Evolutionary conservation across 305 asterid species (phyloP), one percentile per base, ranked within the genome.

Genomic region (Fraxinus platypoda): DNA sequence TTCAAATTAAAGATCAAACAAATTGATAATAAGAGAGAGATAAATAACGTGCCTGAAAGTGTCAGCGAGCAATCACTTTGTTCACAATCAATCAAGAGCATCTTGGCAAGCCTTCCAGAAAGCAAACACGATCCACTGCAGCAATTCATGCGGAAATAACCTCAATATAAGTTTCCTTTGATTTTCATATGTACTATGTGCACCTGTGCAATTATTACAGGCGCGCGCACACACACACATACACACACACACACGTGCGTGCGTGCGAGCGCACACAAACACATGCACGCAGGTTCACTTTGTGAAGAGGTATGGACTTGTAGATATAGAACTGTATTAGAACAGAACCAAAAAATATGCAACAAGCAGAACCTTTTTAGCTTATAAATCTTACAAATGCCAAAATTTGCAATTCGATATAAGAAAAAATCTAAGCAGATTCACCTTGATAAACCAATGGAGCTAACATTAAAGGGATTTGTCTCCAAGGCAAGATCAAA

Each of bases 51-150:
- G 89, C 99, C 98, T 87, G 99, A 89, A 59, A 96, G 93, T 71
- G 94, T 95, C 94, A 95, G 87, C 33, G 91, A 90, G 91, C 97
- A 93, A 83, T 94, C 97, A 87, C 90, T 90, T 87, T 90, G 96
- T 88, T 94, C 99, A 83, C 98, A 92, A 89, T 97, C 99, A 75
- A 92, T 91, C 92, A 89, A 87, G 88, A 97, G 96, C 97, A 97
- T 91, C 91, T 92, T 97, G 38, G 94, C 93, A 80, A 97, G 97
- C 86, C 97, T 91, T 80, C 95, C 98, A 83, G 99, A 93, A 88
- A 97, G 97, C 92, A 95, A 84, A 97, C 99, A 94, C 21, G 98
- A 89, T 74, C 93, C 97, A 80, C 98, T 92, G 91, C 74, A 70
- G 84, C 75, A 86, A 83, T 74, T 26, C 78, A 83, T 6, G 19